Percentiles rank a stretch among this genome's conserved stretches.
These are phyloP conservation scores for Ilex paraguariensis DNA, from an alignment of 305 asterid species.

Conservation along the genomic window DNA sequence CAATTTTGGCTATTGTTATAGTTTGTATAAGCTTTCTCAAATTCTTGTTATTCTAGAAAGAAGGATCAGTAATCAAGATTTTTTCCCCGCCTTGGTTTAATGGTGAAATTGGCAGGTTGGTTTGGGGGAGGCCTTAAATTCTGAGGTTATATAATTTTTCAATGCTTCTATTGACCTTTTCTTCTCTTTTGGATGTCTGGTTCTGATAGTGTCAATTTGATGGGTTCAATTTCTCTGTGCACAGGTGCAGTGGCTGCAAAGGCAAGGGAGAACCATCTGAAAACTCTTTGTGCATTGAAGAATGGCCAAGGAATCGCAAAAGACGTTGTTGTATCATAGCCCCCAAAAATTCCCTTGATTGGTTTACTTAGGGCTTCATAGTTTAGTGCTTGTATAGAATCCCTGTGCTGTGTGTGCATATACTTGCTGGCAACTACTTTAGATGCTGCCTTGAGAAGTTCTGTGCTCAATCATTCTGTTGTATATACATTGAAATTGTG, in stretches of 20 bases:
- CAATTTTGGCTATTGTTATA: no score
- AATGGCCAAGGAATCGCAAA: slow-evolving; percentile 29
- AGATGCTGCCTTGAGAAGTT: background rate
- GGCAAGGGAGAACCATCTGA: slow-evolving; percentile 35
- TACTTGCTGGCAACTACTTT: background rate
- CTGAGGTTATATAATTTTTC: background rate
- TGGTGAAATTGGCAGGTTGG: background rate
- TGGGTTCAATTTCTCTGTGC: slow-evolving; percentile 28
- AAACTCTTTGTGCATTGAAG: slow-evolving; percentile 39
- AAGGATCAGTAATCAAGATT: no score
- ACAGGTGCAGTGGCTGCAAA: slow-evolving; percentile 40
- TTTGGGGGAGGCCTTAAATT: slow-evolving; percentile 2
- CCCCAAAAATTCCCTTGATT: background rate
- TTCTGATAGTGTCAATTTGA: slow-evolving; percentile 40
- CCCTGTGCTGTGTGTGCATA: background rate
- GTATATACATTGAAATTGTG: slow-evolving; percentile 1
- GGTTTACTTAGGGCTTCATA: background rate
- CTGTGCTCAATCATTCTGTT: background rate
- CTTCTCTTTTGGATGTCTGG: slow-evolving; percentile 10
- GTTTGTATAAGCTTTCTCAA: no score
- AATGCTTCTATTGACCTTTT: background rate
- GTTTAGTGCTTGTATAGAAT: background rate
- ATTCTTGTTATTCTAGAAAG: no score
- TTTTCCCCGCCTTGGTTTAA: background rate
- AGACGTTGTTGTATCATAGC: slow-evolving; percentile 15